phyloP scores from a whole-genome alignment of 176 grass and related monocot species.

The Hyparrhenia diplandra region DNA sequence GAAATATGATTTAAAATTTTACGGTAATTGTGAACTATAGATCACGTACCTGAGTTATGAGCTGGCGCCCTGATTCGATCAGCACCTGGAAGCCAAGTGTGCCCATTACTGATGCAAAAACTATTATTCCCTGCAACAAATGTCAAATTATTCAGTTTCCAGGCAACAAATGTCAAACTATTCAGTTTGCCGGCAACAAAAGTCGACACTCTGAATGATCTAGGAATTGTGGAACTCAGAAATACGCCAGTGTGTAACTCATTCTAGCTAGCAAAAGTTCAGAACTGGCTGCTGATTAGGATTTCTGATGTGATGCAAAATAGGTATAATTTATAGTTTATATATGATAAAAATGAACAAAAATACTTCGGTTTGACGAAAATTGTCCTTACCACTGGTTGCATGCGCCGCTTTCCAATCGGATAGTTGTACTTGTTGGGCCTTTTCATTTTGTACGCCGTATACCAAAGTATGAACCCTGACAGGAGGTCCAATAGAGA shows the following conservation, averaged over 20 bases:
- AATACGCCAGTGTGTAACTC: no score
- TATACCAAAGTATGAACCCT: constrained; percentile 91
- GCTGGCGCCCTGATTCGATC: constrained; percentile 79
- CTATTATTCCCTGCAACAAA: constrained; percentile 70
- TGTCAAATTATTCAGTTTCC: not conserved
- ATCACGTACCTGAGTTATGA: constrained; percentile 55
- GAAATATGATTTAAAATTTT: not conserved
- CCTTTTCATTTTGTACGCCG: constrained; percentile 75
- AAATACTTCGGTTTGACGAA: not conserved
- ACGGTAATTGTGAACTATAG: not conserved
- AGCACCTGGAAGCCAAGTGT: constrained; percentile 88
- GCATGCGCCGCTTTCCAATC: constrained; percentile 93
- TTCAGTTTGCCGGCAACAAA: not conserved
- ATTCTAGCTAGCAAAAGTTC: not conserved
- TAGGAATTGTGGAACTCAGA: no score
- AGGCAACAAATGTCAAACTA: not conserved
- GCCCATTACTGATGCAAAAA: constrained; percentile 92
- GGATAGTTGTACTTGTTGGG: constrained; percentile 89
- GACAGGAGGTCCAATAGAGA: constrained; percentile 88
- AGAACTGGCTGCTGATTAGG: not conserved
- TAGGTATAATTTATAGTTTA: not conserved
- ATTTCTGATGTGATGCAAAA: no score
- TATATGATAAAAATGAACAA: not conserved
- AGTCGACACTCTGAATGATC: not conserved
- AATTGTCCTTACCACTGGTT: constrained; percentile 72